These are phyloP conservation scores for Phoma sp. DNA, from an alignment of 2,329 filamentous ascomycete species.

Conservation along the genomic window DNA sequence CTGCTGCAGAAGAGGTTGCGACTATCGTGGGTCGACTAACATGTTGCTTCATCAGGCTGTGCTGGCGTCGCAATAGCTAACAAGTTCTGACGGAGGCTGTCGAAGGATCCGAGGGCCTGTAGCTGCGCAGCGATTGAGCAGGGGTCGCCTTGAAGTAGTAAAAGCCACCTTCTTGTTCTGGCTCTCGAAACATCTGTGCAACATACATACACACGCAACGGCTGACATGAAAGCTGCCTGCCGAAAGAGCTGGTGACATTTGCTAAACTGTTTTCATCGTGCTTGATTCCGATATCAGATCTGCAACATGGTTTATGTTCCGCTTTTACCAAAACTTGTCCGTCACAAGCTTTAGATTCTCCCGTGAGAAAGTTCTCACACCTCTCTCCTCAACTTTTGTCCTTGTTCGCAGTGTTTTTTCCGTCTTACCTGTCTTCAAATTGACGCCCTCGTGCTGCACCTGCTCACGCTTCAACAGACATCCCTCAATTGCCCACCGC, in stretches of 20 bases:
- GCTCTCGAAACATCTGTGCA: not conserved
- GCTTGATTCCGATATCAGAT: too few species aligned
- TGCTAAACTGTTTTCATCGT: too few species aligned
- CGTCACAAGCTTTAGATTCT: slow-evolving; percentile 31
- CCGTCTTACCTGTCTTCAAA: slow-evolving; percentile 30
- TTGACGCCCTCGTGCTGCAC: slow-evolving; percentile 39
- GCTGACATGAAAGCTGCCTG: not conserved
- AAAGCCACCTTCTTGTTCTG: not conserved
- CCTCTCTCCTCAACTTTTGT: slow-evolving; percentile 36
- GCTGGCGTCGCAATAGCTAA: too few species aligned
- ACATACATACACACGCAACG: not conserved
- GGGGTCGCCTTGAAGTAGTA: not conserved
- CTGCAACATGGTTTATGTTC: too few species aligned
- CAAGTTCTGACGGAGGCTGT: not conserved
- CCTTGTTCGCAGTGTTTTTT: slow-evolving; percentile 32
- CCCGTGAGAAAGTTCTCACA: slow-evolving; percentile 29
- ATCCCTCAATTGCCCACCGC: slow-evolving; percentile 41
- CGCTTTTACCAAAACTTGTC: slow-evolving; percentile 31
- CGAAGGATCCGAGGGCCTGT: not conserved
- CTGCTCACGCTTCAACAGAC: slow-evolving; percentile 39
- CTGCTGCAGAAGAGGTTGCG: too few species aligned
- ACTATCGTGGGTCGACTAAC: too few species aligned
- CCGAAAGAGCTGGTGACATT: too few species aligned
- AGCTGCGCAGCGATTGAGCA: not conserved
- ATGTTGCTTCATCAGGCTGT: too few species aligned